Percentiles rank a stretch among this genome's conserved stretches.
These are phyloP conservation scores for Atractiella rhizophila DNA, from an alignment of 768 basidiomycete genomes.

Conservation along the genomic window DNA sequence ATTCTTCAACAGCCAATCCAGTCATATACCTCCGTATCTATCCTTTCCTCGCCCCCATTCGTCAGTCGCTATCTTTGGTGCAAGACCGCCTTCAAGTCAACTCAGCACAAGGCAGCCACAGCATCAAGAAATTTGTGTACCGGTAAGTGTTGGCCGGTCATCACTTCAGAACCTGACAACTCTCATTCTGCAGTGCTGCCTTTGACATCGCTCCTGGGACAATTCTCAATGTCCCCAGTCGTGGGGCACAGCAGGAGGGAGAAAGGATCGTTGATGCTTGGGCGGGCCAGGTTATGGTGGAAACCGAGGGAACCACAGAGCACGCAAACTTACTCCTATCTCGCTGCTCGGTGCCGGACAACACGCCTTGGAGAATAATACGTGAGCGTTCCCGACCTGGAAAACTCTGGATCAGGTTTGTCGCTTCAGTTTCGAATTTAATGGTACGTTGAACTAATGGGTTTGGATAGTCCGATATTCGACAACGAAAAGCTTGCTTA, in stretches of 20 bases:
- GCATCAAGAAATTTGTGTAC: conserved; percentile 13
- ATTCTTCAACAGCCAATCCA: conserved; percentile 9
- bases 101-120: conserved; percentile 10
- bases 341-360: too few relatives aligned
- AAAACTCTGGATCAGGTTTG: too few relatives aligned
- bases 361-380: too few relatives aligned
- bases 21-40: conserved; percentile 9
- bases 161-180: neutral
- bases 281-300: conserved; percentile 10
- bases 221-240: conserved; percentile 2
- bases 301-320: conserved; percentile 15
- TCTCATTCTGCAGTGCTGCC: neutral
- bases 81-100: conserved; percentile 1
- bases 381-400: too few relatives aligned
- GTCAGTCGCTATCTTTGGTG: conserved; percentile 2
- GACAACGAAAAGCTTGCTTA: too few relatives aligned
- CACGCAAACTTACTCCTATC: conserved; percentile 11
- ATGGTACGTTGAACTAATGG: too few relatives aligned
- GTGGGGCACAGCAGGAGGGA: conserved; percentile 7
- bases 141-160: conserved; percentile 1
- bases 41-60: neutral
- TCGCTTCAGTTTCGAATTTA: too few relatives aligned
- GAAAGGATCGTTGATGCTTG: conserved; percentile 13
- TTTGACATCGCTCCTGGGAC: conserved; percentile 4
- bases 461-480: too few relatives aligned